Conservation (phyloP, 164 flowering plant species). For the Cinnamomum chago region DNA sequence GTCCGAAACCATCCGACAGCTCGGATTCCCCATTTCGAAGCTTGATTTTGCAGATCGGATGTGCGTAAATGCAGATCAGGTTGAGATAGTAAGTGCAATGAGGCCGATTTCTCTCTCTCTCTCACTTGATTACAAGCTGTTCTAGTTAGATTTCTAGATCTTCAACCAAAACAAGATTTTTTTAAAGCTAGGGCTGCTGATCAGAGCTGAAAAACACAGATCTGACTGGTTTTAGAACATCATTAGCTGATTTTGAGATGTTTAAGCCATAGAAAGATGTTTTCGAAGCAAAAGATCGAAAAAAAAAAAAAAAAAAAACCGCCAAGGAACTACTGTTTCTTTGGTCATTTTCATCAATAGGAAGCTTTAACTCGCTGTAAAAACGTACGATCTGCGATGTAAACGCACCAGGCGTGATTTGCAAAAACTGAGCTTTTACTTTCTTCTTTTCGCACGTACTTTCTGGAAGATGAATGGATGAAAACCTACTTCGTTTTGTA, state of each 20-base stretch:
- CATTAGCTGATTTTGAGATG: neutral
- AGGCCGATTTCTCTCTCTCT: neutral
- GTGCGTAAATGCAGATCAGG: neutral
- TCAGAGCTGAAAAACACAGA: neutral
- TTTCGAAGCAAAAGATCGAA: neutral
- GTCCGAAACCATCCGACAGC: neutral
- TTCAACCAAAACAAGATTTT: neutral
- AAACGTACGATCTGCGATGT: neutral
- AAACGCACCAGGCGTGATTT: too few species aligned
- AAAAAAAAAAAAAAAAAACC: neutral
- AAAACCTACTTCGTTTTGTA: too few species aligned
- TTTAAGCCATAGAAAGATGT: neutral
- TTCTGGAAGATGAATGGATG: neutral
- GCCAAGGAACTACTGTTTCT: neutral
- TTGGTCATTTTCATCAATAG: too few species aligned
- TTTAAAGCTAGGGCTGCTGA: neutral
- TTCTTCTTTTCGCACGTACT: too few species aligned
- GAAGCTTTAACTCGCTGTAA: neutral
- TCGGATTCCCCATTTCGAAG: slow-evolving; percentile 1
- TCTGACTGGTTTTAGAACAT: neutral
- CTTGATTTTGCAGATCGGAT: neutral
- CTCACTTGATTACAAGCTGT: neutral
- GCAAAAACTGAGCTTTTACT: neutral
- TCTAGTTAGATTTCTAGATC: neutral
- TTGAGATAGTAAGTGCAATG: neutral